Conservation (phyloP, 495 filamentous ascomycete species). For the Aspergillus hancockii region DNA sequence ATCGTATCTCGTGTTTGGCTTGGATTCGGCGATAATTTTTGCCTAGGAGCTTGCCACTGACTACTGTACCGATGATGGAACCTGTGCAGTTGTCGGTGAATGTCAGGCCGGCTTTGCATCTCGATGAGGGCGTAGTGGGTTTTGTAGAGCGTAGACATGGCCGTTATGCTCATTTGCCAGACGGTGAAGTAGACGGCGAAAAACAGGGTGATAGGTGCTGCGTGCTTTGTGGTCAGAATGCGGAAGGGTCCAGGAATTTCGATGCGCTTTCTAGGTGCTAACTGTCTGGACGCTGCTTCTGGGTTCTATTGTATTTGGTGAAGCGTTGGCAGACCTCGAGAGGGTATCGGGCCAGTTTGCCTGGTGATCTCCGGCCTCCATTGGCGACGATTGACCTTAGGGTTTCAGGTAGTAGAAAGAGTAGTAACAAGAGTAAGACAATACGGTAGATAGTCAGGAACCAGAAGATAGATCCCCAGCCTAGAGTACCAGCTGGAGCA, state of each 20-base stretch:
- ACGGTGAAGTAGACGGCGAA: conserved; percentile 53
- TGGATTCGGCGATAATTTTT: conserved; percentile 41
- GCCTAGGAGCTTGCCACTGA: conserved; percentile 48
- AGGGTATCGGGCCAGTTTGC: conserved; percentile 32
- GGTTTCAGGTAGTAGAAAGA: conserved; percentile 55
- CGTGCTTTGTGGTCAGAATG: conserved; percentile 45
- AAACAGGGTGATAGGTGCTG: conserved; percentile 50
- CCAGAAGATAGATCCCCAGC: conserved; percentile 61
- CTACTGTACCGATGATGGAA: conserved; percentile 49
- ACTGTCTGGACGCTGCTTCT: conserved; percentile 9
- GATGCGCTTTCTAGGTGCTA: conserved; percentile 28
- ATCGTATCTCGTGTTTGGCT: conserved; percentile 22
- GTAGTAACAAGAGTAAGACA: conserved; percentile 40
- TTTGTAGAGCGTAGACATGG: conserved; percentile 53
- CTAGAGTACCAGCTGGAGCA: conserved; percentile 48
- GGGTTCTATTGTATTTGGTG: conserved; percentile 24
- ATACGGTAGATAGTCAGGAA: conserved; percentile 53
- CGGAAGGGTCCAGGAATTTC: conserved; percentile 45
- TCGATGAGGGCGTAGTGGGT: conserved; percentile 42
- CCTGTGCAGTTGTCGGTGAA: conserved; percentile 55
- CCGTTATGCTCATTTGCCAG: conserved; percentile 59
- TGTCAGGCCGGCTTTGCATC: conserved; percentile 49
- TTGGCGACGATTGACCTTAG: conserved; percentile 54
- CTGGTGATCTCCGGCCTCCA: conserved; percentile 31
- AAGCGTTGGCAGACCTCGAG: conserved; percentile 34